Conservation (phyloP, 2,329 filamentous ascomycete genomes). For the Emericellopsis cladophorae region DNA sequence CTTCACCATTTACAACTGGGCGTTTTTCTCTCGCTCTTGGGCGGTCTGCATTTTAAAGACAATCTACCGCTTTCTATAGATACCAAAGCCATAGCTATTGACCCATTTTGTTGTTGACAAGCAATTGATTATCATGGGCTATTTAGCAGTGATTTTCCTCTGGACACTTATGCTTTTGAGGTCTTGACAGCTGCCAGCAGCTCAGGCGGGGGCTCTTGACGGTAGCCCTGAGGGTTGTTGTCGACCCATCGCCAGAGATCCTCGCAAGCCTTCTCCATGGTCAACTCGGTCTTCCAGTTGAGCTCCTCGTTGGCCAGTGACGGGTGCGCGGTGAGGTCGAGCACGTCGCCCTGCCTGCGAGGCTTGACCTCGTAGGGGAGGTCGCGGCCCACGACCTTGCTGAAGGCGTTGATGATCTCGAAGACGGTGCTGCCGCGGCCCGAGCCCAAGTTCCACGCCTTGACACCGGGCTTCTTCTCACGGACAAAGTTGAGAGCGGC, state of each 20-base stretch:
- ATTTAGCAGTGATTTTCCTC: background rate
- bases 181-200: constrained; percentile 54
- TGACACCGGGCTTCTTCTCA: constrained; percentile 72
- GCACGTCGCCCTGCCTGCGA: constrained; percentile 76
- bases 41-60: no score
- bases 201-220: constrained; percentile 77
- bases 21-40: constrained; percentile 3
- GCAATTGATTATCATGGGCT: no score
- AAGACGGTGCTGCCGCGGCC: constrained; percentile 92
- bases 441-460: constrained; percentile 93
- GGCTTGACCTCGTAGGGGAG: constrained; percentile 77
- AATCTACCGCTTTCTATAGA: no score
- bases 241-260: constrained; percentile 95
- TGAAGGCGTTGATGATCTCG: constrained; percentile 95
- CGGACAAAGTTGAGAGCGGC: constrained; percentile 84
- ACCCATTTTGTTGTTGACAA: no score
- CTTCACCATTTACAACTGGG: no score
- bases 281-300: constrained; percentile 80
- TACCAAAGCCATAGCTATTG: no score
- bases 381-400: constrained; percentile 70
- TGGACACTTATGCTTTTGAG: constrained; percentile 9
- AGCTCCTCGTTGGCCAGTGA: constrained; percentile 78
- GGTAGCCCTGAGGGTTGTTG: constrained; percentile 93
- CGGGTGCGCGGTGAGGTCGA: constrained; percentile 90
- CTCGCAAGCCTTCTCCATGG: constrained; percentile 83